Evolutionary conservation across 257 asterid genomes (phyloP), one percentile per base, ranked within the genome.

Genomic region (Forsythia viridissima): DNA sequence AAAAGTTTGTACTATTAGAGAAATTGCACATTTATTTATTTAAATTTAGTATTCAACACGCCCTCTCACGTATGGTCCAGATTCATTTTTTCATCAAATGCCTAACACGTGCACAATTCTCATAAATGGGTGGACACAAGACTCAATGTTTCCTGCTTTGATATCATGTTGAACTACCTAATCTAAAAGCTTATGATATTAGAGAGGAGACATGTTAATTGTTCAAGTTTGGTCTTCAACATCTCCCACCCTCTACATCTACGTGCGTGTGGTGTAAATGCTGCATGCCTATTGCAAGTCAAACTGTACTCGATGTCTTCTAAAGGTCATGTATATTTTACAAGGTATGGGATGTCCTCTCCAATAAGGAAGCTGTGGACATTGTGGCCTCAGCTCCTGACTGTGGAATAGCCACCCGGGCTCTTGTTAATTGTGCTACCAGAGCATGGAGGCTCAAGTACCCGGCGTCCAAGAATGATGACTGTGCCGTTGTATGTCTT

Each of bases 321-420:
- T 20, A 13, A 15, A 48, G 57, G n/a, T 66, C 55, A 8, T 66
- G 69, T 37, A 65, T 72, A 69, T 73, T 79, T 79, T 41, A 20
- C 24, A 55, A 94, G 99, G 94, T 96, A 7, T 96, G 99, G 99
- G 99, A 96, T 79, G 99, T 96, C 75, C 95, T 96, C 5, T 92
- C 99, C 52, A 96, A 96, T 69, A 88, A 92, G 86, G 97, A 96
- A 90, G 98, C 92, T 5, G 95, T 96, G 41, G 93, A 93, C 84
- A 88, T 96, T 57, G 96, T 93, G 72, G 91, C 97, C 82, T 90
- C 96, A 0, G 99, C 99, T 40, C 98, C 99, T 11, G 79, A 93
- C 61, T 93, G 83, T 5, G 89, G 91, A 76, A 92, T 91, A 10
- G 96, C 98, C 3, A 93, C 97, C 63, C 76, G 99, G 66, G 97